These are phyloP conservation scores for Mrakia gelida DNA, from an alignment of 768 basidiomycete genomes.

Conservation along the genomic window DNA sequence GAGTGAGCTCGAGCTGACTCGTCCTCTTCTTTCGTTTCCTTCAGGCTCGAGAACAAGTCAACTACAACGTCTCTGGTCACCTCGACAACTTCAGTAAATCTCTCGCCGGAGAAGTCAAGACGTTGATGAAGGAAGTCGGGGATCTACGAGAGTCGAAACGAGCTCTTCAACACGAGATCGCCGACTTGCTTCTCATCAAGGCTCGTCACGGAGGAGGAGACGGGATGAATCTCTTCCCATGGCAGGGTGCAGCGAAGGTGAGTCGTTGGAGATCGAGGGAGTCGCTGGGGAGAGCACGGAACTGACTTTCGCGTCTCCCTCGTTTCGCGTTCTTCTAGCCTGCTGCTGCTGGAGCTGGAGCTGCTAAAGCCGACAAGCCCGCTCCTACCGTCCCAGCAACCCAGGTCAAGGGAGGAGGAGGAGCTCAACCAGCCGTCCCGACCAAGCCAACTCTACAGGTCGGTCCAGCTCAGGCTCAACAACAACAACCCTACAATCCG, in stretches of 20 bases:
- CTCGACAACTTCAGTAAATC: constrained; percentile 22
- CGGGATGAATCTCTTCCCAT: constrained; percentile 25
- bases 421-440: background rate
- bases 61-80: constrained; percentile 18
- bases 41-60: constrained; percentile 26
- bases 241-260: constrained; percentile 20
- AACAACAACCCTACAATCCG: background rate
- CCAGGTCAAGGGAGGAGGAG: background rate
- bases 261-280: background rate
- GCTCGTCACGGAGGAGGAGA: constrained; percentile 24
- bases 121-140: constrained; percentile 28
- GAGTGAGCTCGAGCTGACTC: background rate
- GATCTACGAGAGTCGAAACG: constrained; percentile 29
- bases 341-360: background rate
- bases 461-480: background rate
- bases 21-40: too few relatives aligned
- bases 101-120: constrained; percentile 28
- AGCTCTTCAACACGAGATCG: constrained; percentile 27
- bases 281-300: background rate
- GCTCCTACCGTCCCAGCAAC: background rate
- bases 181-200: constrained; percentile 21
- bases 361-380: background rate
- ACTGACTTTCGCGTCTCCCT: background rate
- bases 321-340: background rate
- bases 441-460: background rate